phyloP scores from a whole-genome alignment of 2,329 filamentous ascomycete genomes.

The Ascochyta koolunga region DNA sequence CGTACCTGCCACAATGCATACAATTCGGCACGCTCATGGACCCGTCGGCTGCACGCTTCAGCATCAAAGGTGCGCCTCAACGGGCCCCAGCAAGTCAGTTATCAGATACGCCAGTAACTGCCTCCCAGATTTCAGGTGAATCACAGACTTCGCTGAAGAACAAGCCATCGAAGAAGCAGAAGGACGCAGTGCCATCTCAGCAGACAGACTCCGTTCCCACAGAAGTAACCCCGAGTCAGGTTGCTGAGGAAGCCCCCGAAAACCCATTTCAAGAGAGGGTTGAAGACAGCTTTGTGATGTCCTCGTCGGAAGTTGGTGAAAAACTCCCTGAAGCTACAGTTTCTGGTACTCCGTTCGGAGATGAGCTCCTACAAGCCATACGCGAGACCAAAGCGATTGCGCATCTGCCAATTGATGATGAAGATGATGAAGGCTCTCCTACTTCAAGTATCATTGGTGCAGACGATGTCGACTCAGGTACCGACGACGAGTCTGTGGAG shows the following conservation, averaged over 20 bases:
- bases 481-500: slow-evolving; percentile 31
- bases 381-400: slow-evolving; percentile 65
- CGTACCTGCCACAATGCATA: slow-evolving; percentile 54
- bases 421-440: slow-evolving; percentile 41
- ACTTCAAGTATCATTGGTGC: slow-evolving; percentile 32
- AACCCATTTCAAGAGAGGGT: slow-evolving; percentile 28
- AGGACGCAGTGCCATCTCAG: slow-evolving; percentile 43
- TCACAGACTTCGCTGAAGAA: slow-evolving; percentile 55
- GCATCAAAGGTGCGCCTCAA: slow-evolving; percentile 58
- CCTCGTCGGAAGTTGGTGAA: slow-evolving; percentile 12
- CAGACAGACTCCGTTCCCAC: slow-evolving; percentile 46
- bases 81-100: slow-evolving; percentile 1
- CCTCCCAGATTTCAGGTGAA: slow-evolving; percentile 8
- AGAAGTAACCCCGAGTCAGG: slow-evolving; percentile 36
- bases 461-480: slow-evolving; percentile 22
- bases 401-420: slow-evolving; percentile 58
- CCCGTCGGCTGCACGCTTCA: slow-evolving; percentile 64
- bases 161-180: slow-evolving; percentile 55
- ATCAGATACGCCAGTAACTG: background rate
- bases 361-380: slow-evolving; percentile 70
- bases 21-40: slow-evolving; percentile 53
- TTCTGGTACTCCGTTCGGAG: slow-evolving; percentile 36
- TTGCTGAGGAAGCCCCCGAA: background rate
- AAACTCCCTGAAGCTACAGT: background rate
- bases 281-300: slow-evolving; percentile 38